A percentile compares a stretch with the other conserved stretches of the same genome.
Conservation (phyloP, 2,329 filamentous ascomycete species). For the Colletotrichum truncatum region DNA sequence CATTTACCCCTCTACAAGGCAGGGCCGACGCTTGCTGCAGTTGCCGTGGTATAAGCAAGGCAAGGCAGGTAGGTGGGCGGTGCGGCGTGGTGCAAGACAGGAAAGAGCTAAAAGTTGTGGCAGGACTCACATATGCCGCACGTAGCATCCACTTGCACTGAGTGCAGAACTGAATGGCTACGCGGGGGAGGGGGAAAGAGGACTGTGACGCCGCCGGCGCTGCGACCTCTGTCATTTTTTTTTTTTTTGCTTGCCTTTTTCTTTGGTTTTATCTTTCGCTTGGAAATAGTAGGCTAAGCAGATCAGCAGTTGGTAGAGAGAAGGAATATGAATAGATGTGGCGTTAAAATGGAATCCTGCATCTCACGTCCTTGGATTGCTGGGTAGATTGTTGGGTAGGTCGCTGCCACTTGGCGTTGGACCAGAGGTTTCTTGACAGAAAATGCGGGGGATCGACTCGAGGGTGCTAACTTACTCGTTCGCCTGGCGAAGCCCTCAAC, state of each 20-base stretch:
- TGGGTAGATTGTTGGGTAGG: no score
- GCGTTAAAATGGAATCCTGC: neutral
- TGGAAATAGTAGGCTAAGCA: no score
- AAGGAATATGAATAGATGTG: neutral
- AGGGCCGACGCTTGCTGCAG: neutral
- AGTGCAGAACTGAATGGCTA: slow-evolving; percentile 92
- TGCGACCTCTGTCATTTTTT: slow-evolving; percentile 11
- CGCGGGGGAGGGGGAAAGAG: slow-evolving; percentile 66
- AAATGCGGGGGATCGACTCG: no score
- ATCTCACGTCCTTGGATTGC: no score
- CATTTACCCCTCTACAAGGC: neutral
- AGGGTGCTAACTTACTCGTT: no score
- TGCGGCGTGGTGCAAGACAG: no score
- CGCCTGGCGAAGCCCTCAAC: no score
- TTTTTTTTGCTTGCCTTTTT: no score
- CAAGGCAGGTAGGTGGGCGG: neutral
- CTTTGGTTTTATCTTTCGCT: no score
- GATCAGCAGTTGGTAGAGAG: no score
- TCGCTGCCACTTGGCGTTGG: no score
- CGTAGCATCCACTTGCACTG: slow-evolving; percentile 93
- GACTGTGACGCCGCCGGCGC: neutral
- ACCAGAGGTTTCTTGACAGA: no score
- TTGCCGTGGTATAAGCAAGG: neutral
- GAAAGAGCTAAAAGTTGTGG: neutral
- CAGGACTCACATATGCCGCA: slow-evolving; percentile 79